Evolutionary conservation across 2,329 filamentous ascomycete species (phyloP).

Genomic region (Colletotrichum sp.): DNA sequence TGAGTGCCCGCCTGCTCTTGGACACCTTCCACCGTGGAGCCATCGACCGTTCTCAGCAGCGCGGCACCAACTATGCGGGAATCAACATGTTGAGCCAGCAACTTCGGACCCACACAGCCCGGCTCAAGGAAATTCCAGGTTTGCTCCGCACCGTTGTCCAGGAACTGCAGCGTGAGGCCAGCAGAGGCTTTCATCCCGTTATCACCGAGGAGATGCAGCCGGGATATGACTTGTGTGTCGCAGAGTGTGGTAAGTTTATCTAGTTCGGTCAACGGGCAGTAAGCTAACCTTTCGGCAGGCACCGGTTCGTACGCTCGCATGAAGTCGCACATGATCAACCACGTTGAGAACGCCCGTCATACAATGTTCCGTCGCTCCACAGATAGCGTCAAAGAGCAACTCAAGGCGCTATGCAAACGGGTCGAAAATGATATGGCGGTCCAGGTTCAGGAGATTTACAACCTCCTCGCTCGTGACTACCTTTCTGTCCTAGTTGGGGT

Average conservation of each 20-base stretch:
- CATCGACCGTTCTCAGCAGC: constrained; percentile 4
- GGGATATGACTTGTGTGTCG: constrained; percentile 23
- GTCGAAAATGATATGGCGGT: neutral
- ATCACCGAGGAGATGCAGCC: constrained; percentile 26
- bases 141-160: neutral
- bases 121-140: constrained; percentile 18
- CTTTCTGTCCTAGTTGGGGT: constrained; percentile 3
- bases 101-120: constrained; percentile 18
- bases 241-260: neutral
- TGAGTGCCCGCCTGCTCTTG: neutral
- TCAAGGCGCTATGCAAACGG: constrained; percentile 3
- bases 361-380: constrained; percentile 25
- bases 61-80: constrained; percentile 5
- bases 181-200: constrained; percentile 25
- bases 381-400: constrained; percentile 21
- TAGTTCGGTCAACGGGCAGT: neutral
- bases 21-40: constrained; percentile 16
- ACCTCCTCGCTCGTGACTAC: constrained; percentile 10
- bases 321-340: constrained; percentile 27
- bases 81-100: constrained; percentile 28
- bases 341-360: constrained; percentile 19
- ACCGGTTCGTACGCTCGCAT: constrained; percentile 27
- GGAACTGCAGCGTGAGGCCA: constrained; percentile 28
- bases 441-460: constrained; percentile 12
- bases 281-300: constrained; percentile 1